Evolutionary conservation across 2,329 filamentous ascomycete species (phyloP).

Genomic region (Fusarium cicatricum): DNA sequence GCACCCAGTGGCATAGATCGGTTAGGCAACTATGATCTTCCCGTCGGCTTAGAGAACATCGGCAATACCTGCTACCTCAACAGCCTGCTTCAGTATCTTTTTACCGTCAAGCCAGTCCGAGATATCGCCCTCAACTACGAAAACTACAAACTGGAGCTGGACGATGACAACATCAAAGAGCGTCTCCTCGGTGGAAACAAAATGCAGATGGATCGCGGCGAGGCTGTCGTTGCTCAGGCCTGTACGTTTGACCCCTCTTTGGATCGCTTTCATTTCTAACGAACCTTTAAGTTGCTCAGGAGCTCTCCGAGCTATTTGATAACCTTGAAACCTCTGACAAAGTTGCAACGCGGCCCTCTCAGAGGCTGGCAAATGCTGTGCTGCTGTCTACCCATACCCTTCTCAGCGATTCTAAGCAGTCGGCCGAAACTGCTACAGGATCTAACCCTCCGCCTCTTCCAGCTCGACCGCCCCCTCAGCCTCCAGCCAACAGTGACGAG

Average conservation of each 20-base stretch:
- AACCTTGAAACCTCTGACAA: conserved; percentile 71
- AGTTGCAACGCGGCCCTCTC: conserved; percentile 73
- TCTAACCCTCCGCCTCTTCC: conserved; percentile 59
- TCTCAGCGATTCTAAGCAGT: conserved; percentile 44
- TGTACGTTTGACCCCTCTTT: conserved; percentile 66
- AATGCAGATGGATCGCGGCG: conserved; percentile 60
- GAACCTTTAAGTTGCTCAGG: conserved; percentile 68
- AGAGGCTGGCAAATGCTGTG: conserved; percentile 81
- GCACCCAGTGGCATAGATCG: neutral
- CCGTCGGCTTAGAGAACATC: conserved; percentile 90
- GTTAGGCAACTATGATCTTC: conserved; percentile 62
- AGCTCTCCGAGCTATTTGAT: conserved; percentile 75
- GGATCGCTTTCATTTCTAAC: conserved; percentile 39
- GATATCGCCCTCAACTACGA: conserved; percentile 83
- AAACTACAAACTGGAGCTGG: conserved; percentile 71
- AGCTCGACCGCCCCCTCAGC: conserved; percentile 54
- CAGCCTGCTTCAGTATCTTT: conserved; percentile 94
- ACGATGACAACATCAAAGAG: conserved; percentile 66
- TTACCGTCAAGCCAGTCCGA: conserved; percentile 83
- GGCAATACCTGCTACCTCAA: conserved; percentile 99
- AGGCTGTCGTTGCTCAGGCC: conserved; percentile 72
- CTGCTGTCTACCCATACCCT: conserved; percentile 63
- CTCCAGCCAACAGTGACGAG: conserved; percentile 42
- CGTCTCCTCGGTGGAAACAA: conserved; percentile 78
- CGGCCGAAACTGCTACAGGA: conserved; percentile 34